Percentiles rank a stretch among this genome's conserved stretches.
These are phyloP conservation scores for Byssochlamys sp. DNA, from an alignment of 2,329 filamentous ascomycete genomes.

Conservation along the genomic window DNA sequence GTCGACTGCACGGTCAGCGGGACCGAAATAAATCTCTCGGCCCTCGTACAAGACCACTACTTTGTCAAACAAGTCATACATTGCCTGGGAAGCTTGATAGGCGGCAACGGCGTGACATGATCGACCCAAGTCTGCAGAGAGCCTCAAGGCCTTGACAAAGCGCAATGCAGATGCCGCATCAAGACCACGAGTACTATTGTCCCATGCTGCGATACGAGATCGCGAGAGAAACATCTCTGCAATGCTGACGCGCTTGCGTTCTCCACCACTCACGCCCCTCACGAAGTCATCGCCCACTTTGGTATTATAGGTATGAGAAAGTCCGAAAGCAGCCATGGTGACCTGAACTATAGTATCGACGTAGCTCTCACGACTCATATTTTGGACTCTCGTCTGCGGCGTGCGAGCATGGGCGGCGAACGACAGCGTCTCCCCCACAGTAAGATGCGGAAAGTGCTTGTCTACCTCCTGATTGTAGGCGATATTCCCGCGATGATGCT, in stretches of 20 bases:
- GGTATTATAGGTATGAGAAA: conserved; percentile 43
- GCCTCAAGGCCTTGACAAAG: conserved; percentile 44
- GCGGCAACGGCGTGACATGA: conserved; percentile 47
- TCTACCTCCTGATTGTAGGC: conserved; percentile 82
- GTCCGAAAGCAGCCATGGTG: conserved; percentile 36
- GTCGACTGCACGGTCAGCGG: conserved; percentile 47
- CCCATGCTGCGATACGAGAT: conserved; percentile 25
- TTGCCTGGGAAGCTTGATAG: conserved; percentile 42
- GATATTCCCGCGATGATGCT: conserved; percentile 67
- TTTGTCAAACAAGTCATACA: conserved; percentile 59
- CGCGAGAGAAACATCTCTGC: conserved; percentile 36
- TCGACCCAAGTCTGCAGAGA: conserved; percentile 42
- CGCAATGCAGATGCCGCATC: conserved; percentile 49
- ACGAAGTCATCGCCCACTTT: conserved; percentile 47
- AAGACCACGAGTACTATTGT: conserved; percentile 42
- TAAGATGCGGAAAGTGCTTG: conserved; percentile 69
- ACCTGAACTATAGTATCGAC: conserved; percentile 36
- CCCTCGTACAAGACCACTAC: conserved; percentile 65
- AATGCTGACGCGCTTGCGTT: conserved; percentile 53
- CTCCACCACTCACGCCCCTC: conserved; percentile 54
- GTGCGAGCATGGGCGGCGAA: conserved; percentile 61
- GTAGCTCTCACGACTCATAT: conserved; percentile 35
- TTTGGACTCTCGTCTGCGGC: conserved; percentile 34
- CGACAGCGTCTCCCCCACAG: conserved; percentile 67
- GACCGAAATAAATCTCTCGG: conserved; percentile 67